A percentile compares a stretch with the other conserved stretches of the same genome.
phyloP scores from a whole-genome alignment of 1,139 yeast genomes.

The Candida glucosophila region DNA sequence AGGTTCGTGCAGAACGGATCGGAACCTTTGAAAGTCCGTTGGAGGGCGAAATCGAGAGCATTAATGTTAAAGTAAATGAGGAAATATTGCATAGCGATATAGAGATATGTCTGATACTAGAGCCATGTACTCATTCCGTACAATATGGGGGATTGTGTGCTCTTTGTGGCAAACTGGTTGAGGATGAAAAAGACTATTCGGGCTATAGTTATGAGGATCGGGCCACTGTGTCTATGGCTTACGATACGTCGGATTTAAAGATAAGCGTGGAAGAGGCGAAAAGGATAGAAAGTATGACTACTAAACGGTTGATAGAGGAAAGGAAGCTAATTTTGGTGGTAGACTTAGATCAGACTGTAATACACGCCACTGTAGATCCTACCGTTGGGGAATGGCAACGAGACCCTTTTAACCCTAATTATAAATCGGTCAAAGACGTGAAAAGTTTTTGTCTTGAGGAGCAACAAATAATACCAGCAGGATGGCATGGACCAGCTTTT shows the following conservation, averaged over 20 bases:
- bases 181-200: slow-evolving; percentile 70
- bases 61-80: slow-evolving; percentile 50
- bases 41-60: slow-evolving; percentile 53
- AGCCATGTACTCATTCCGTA: slow-evolving; percentile 90
- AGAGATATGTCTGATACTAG: slow-evolving; percentile 49
- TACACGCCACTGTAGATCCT: slow-evolving; percentile 96
- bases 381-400: slow-evolving; percentile 95
- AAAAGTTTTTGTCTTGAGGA: slow-evolving; percentile 70
- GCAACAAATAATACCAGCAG: slow-evolving; percentile 53
- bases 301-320: slow-evolving; percentile 51
- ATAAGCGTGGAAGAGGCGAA: slow-evolving; percentile 84
- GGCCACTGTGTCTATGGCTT: slow-evolving; percentile 85
- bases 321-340: slow-evolving; percentile 81
- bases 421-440: slow-evolving; percentile 78
- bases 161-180: slow-evolving; percentile 80
- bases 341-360: slow-evolving; percentile 94
- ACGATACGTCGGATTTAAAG: slow-evolving; percentile 78
- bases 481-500: slow-evolving; percentile 49
- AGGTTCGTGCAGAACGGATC: slow-evolving; percentile 47
- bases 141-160: slow-evolving; percentile 96
- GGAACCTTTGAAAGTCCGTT: slow-evolving; percentile 80
- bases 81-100: slow-evolving; percentile 45
- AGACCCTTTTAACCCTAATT: slow-evolving; percentile 79
- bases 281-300: slow-evolving; percentile 64
- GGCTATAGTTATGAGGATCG: slow-evolving; percentile 68